Conservation (phyloP, 495 filamentous ascomycete genomes). For the Aspergillus coremiiformis region DNA sequence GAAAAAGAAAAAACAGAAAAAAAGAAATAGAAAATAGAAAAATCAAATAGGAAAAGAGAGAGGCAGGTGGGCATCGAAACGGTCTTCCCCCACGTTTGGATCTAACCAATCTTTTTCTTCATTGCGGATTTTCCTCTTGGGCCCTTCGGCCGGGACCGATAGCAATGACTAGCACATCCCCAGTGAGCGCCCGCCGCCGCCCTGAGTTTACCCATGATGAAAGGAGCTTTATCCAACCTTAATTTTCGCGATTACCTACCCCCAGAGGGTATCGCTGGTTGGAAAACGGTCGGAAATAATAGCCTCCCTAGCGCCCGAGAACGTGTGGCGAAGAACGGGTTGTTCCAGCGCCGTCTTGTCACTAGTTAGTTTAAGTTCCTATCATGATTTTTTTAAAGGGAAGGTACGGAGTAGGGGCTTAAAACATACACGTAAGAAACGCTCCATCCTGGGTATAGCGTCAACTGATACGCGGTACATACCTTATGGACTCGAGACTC, state of each 20-base stretch:
- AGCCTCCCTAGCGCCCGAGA: neutral
- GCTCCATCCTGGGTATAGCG: neutral
- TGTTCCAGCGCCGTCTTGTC: neutral
- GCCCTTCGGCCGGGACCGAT: neutral
- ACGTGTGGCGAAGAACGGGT: slow-evolving; percentile 1
- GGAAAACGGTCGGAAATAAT: slow-evolving; percentile 1
- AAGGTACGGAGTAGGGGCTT: neutral
- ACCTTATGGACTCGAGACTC: neutral
- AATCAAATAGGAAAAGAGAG: no score
- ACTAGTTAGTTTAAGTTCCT: neutral
- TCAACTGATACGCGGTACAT: neutral
- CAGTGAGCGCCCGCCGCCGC: neutral
- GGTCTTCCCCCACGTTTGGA: no score
- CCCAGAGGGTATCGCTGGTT: neutral
- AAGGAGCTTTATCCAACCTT: slow-evolving; percentile 17
- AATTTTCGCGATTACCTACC: slow-evolving; percentile 6
- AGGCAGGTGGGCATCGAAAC: no score
- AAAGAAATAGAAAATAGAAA: no score
- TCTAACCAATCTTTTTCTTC: slow-evolving; percentile 4
- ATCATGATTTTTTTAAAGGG: neutral
- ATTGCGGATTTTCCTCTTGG: slow-evolving; percentile 1
- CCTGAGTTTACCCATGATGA: neutral
- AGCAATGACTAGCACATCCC: neutral
- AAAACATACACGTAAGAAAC: neutral
- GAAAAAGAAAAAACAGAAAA: neutral